A percentile compares a stretch with the other conserved stretches of the same genome.
These are phyloP conservation scores for Sordaria brevicollis DNA, from an alignment of 495 filamentous ascomycete genomes.

Conservation along the genomic window DNA sequence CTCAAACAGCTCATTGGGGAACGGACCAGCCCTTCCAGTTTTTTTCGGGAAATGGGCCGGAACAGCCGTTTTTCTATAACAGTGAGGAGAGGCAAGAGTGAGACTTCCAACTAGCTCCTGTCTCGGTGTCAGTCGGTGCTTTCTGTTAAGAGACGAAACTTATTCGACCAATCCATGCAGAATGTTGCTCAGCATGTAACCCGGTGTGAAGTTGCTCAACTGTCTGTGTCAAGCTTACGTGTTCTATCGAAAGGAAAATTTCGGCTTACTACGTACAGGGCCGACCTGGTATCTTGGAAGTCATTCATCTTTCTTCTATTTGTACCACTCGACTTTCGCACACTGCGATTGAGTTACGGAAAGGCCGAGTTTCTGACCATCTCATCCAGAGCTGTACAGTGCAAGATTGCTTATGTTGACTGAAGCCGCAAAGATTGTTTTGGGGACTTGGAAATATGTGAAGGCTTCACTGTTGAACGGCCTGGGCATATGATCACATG, in stretches of 20 bases:
- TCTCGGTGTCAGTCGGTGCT: neutral
- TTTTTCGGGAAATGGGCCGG: slow-evolving; percentile 31
- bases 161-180: neutral
- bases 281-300: neutral
- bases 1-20: slow-evolving; percentile 37
- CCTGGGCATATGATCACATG: neutral
- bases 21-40: slow-evolving; percentile 37
- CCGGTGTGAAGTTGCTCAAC: neutral
- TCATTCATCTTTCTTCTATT: no score
- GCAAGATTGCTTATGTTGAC: neutral
- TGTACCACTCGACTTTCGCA: no score
- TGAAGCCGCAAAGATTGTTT: neutral
- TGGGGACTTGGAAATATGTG: neutral
- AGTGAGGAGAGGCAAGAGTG: slow-evolving; percentile 1
- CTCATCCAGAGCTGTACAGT: neutral
- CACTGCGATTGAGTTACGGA: no score
- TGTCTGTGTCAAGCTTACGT: neutral
- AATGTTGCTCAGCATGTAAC: neutral
- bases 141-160: neutral
- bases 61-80: slow-evolving; percentile 16
- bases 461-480: neutral
- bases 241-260: neutral
- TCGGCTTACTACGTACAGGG: neutral
- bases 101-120: neutral
- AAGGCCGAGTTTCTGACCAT: neutral